phyloP scores from a whole-genome alignment of 331 rosid genomes.

The Malus hybrid region DNA sequence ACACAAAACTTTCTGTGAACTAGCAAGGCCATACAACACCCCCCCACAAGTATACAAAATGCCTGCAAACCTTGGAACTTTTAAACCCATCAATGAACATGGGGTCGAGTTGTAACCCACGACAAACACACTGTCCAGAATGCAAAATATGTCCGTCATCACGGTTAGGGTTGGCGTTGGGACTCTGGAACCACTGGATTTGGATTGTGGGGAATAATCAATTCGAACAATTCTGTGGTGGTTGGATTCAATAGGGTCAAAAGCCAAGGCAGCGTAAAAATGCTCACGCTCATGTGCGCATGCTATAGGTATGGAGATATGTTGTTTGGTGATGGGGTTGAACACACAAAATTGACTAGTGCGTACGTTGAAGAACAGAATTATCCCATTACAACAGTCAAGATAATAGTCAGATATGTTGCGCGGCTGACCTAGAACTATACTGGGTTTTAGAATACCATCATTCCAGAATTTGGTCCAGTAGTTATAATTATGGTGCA shows the following conservation, averaged over 20 bases:
- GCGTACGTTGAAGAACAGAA: not conserved
- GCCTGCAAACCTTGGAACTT: not conserved
- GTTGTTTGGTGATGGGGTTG: constrained; percentile 2
- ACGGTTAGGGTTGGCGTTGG: not conserved
- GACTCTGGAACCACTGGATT: not conserved
- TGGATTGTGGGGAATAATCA: not conserved
- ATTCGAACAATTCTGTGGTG: not conserved
- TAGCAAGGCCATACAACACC: not conserved
- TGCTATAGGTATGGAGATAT: not conserved
- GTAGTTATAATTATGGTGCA: too few species aligned
- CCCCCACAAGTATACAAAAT: not conserved
- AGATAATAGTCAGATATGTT: too few species aligned
- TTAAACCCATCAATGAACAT: not conserved
- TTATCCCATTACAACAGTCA: not conserved
- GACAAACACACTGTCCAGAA: not conserved
- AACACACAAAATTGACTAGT: not conserved
- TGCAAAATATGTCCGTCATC: not conserved
- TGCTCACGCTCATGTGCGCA: not conserved
- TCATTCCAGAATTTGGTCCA: too few species aligned
- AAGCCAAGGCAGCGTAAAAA: constrained; percentile 4
- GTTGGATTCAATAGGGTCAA: not conserved
- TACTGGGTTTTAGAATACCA: too few species aligned
- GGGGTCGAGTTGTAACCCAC: not conserved
- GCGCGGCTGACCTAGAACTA: too few species aligned
- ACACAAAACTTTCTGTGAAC: not conserved